Base-by-base conservation (phyloP, 2,329 filamentous ascomycete genomes). In the Ophiosphaerella herpotricha region DNA sequence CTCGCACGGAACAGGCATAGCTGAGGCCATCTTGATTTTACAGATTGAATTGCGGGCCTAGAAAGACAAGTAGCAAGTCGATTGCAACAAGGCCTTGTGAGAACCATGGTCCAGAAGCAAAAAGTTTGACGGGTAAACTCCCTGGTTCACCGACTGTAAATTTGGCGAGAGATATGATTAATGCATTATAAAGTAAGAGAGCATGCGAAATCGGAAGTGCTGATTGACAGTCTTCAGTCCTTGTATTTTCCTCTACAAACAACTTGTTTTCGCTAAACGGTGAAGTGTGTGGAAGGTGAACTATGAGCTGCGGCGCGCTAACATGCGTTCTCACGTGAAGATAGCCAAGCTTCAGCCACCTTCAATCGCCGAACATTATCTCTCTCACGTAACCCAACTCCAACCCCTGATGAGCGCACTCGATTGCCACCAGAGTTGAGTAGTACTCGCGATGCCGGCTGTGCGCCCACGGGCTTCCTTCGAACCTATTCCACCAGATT, bases 381-480 rank as follows among this genome's bases (percentile, higher is more conserved):
- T 12, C n/a, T 7, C 36, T 14, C 37, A n/a, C 21, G 16, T 13
- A 8, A 23, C 24, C 12, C 21, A 13, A 14, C 34, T 36, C 7
- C 5, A 36, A 18, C 34, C 18, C n/a, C 34, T 7, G n/a, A 18
- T 16, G 34, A 36, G 26, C 26, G 6, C 2, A 7, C 7, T 29
- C 26, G 12, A 39, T 16, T 32, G 24, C 14, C 26, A 11, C 16
- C 63, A 57, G 39, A 46, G 52, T 46, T 26, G 2, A 9, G 29
- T 35, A 18, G 7, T 21, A n/a, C 7, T 37, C 31, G 56, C 66
- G 24, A 96, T 96, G 91, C 88, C 90, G 46, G 81, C 88, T 12
- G 79, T 87, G 50, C 86, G 92, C 63, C 90, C 90, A 1, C 87
- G 91, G 67, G 91, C 91, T 13, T 90, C 91, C 43, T 97, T 97